A percentile compares a stretch with the other conserved stretches of the same genome.
phyloP scores from a whole-genome alignment of 768 basidiomycete genomes.

The Vararia minispora region DNA sequence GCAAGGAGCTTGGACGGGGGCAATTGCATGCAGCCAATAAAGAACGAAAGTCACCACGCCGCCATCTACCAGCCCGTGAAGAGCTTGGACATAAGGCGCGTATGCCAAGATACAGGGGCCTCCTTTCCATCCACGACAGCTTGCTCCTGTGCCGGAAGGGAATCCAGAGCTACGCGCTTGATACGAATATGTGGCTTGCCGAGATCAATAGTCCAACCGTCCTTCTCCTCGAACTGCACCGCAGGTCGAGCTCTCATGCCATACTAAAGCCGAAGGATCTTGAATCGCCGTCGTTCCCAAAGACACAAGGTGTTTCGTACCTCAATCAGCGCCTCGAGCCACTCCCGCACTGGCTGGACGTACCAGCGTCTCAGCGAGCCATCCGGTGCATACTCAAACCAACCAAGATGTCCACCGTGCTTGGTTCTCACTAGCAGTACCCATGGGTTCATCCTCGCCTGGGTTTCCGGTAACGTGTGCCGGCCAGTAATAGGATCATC shows the following conservation, averaged over 20 bases:
- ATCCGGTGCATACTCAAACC: constrained; percentile 13
- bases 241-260: no score
- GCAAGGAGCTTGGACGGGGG: no score
- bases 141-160: constrained; percentile 5
- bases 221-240: no score
- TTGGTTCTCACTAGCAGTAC: constrained; percentile 14
- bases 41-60: background rate
- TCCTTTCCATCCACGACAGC: constrained; percentile 11
- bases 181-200: constrained; percentile 3
- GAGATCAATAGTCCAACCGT: constrained; percentile 4
- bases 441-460: constrained; percentile 12
- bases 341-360: constrained; percentile 14
- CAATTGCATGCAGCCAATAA: no score
- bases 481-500: constrained; percentile 15
- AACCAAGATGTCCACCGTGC: constrained; percentile 17
- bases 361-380: constrained; percentile 14
- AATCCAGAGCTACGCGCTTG: constrained; percentile 6
- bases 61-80: constrained; percentile 13
- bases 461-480: constrained; percentile 4
- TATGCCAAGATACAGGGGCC: no score
- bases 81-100: constrained; percentile 16
- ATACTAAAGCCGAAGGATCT: background rate
- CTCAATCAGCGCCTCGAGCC: constrained; percentile 14
- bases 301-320: constrained; percentile 4
- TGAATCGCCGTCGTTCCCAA: background rate